phyloP scores from a whole-genome alignment of 352 stramenopile genomes.

The Globisporangium apiculatum region DNA sequence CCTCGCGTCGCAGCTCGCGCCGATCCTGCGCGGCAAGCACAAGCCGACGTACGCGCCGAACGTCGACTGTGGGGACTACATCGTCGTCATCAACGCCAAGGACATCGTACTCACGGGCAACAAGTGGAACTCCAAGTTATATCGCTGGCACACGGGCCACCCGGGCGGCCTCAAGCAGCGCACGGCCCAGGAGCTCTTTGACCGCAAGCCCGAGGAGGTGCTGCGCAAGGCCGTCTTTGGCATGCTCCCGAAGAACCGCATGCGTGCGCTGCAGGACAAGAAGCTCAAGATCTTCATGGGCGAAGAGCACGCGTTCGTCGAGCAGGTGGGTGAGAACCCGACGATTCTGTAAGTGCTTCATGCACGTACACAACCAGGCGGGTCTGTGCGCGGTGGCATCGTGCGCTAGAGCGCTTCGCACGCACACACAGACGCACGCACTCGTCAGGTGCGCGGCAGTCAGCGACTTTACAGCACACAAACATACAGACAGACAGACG shows the following conservation, averaged over 20 bases:
- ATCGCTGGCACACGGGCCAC: slow-evolving; percentile 97
- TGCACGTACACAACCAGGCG: neutral
- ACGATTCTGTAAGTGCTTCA: slow-evolving; percentile 42
- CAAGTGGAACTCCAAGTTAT: slow-evolving; percentile 97
- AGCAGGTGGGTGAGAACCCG: slow-evolving; percentile 84
- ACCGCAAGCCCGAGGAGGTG: slow-evolving; percentile 93
- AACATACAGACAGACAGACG: neutral
- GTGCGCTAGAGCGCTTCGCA: neutral
- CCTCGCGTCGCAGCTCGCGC: slow-evolving; percentile 93
- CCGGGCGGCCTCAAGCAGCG: slow-evolving; percentile 95
- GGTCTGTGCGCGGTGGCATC: neutral
- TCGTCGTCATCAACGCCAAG: slow-evolving; percentile 96
- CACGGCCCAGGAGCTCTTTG: slow-evolving; percentile 91
- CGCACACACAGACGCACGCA: neutral
- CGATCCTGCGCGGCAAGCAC: slow-evolving; percentile 97
- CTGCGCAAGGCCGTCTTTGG: slow-evolving; percentile 94
- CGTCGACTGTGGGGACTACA: slow-evolving; percentile 96
- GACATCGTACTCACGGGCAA: slow-evolving; percentile 94
- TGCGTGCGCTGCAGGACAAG: slow-evolving; percentile 92
- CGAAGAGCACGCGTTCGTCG: slow-evolving; percentile 88
- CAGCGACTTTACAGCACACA: no score
- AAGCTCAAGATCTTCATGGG: slow-evolving; percentile 97
- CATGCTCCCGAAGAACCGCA: slow-evolving; percentile 97
- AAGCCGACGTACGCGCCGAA: slow-evolving; percentile 98
- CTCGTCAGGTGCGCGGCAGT: neutral